A percentile compares a stretch with the other conserved stretches of the same genome.
phyloP scores from a whole-genome alignment of 2,329 filamentous ascomycete species.

The Fusarium siculi region DNA sequence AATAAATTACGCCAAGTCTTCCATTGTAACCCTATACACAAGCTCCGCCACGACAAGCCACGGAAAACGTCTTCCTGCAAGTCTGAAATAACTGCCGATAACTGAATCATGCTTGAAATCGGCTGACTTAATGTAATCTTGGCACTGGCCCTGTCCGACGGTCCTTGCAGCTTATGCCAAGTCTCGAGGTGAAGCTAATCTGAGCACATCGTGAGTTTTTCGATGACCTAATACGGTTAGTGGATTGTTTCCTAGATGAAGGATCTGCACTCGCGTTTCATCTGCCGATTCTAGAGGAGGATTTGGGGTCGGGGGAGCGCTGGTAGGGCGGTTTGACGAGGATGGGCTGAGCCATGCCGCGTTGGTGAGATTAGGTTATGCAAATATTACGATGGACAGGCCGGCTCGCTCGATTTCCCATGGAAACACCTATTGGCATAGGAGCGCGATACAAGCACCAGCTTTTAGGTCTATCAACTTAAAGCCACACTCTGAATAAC shows the following conservation, averaged over 20 bases:
- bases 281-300: not conserved
- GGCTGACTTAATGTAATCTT: not conserved
- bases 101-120: not conserved
- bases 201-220: not conserved
- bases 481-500: too few species aligned
- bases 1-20: not conserved
- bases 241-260: not conserved
- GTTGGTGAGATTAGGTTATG: not conserved
- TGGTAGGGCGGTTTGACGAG: not conserved
- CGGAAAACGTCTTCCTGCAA: not conserved
- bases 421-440: too few species aligned
- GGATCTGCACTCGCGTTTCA: not conserved
- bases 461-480: too few species aligned
- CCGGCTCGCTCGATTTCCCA: too few species aligned
- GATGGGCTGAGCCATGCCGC: not conserved
- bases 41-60: not conserved
- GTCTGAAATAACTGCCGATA: not conserved
- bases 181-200: not conserved
- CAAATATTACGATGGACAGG: too few species aligned
- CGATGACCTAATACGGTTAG: rapidly evolving
- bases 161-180: not conserved
- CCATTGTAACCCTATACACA: not conserved
- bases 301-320: rapidly evolving
- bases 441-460: too few species aligned
- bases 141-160: not conserved